Conservation (phyloP, 306 rosid species). For the Arachis stenosperma region DNA sequence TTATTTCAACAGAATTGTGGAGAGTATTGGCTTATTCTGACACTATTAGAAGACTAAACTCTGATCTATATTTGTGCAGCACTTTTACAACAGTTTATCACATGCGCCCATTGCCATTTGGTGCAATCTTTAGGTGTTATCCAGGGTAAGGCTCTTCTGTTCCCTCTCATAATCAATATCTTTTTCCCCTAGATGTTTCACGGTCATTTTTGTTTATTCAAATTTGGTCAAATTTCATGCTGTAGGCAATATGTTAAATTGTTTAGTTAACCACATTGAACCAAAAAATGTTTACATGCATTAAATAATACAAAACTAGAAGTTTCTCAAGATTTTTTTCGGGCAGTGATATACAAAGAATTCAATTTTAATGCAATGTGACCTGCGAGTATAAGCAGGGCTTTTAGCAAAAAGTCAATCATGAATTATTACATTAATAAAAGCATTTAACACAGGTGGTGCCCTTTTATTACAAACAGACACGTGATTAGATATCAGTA, state of each 20-base stretch:
- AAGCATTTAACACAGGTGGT: no score
- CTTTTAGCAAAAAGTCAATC: no score
- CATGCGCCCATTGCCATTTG: constrained; percentile 91
- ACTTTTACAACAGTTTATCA: constrained; percentile 80
- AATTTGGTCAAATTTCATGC: constrained; percentile 14
- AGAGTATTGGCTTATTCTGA: constrained; percentile 26
- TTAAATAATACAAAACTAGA: not conserved
- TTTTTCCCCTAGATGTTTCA: not conserved
- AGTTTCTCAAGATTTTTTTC: not conserved
- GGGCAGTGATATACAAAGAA: not conserved
- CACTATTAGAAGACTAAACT: constrained; percentile 31
- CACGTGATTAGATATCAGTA: no score
- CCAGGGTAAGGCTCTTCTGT: constrained; percentile 69
- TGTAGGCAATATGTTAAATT: constrained; percentile 3
- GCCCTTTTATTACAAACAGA: no score
- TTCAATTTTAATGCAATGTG: no score
- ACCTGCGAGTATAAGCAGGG: no score
- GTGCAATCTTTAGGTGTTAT: constrained; percentile 90
- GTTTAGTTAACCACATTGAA: constrained; percentile 18
- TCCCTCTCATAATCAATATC: not conserved
- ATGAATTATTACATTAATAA: no score
- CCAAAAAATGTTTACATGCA: not conserved
- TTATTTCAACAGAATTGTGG: no score
- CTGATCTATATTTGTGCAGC: constrained; percentile 52
- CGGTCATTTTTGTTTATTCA: not conserved